Conservation (phyloP, 768 basidiomycete genomes). For the Podaxis rugospora region DNA sequence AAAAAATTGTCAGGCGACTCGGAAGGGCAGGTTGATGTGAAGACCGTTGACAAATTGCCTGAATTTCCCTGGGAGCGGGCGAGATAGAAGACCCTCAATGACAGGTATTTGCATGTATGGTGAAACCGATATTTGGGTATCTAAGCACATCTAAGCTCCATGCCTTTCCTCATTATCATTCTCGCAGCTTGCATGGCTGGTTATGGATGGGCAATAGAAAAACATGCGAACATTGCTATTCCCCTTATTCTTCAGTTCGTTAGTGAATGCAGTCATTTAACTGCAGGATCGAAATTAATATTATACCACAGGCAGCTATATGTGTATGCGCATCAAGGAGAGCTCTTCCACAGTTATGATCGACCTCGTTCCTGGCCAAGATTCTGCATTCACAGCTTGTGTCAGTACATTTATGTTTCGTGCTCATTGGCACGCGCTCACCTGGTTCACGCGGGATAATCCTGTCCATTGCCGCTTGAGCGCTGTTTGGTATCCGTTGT, state of each 20-base stretch:
- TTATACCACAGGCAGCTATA: constrained; percentile 39
- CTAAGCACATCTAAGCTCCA: constrained; percentile 19
- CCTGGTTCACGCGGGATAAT: constrained; percentile 50
- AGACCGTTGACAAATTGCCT: constrained; percentile 20
- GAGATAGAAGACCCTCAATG: neutral
- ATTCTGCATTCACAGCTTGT: constrained; percentile 68
- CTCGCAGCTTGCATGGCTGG: constrained; percentile 40
- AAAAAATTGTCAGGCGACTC: constrained; percentile 2
- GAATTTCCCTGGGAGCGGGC: constrained; percentile 51
- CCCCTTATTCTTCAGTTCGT: constrained; percentile 48
- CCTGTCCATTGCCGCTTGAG: constrained; percentile 60
- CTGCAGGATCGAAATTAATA: neutral
- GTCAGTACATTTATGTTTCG: constrained; percentile 35
- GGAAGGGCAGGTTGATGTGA: constrained; percentile 10
- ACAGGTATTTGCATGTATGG: neutral
- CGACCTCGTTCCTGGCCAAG: constrained; percentile 57
- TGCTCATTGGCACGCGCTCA: neutral
- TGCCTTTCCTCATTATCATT: constrained; percentile 19
- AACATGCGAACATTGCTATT: constrained; percentile 40
- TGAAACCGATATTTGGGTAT: neutral
- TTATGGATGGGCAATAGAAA: constrained; percentile 60
- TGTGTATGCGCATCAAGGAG: constrained; percentile 47
- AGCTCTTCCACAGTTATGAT: constrained; percentile 57
- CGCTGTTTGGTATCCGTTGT: constrained; percentile 62
- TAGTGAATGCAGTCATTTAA: constrained; percentile 18